A percentile compares a stretch with the other conserved stretches of the same genome.
Conservation (phyloP, 225 moss, liverwort and hornwort species). For the Anthoceros angustus region DNA sequence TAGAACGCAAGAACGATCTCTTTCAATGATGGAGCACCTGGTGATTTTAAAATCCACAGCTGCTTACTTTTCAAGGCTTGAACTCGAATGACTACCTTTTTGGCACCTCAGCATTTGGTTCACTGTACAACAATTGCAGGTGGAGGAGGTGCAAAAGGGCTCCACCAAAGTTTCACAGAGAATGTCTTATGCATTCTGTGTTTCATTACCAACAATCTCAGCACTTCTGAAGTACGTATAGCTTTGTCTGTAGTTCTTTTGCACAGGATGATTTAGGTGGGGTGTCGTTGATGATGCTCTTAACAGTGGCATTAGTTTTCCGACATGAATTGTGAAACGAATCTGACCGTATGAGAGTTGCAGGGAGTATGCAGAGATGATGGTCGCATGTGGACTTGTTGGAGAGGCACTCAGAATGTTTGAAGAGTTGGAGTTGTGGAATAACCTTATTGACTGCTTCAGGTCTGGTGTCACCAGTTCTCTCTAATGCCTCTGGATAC, state of each 20-base stretch:
- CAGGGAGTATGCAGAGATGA: slow-evolving; percentile 97
- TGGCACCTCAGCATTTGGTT: slow-evolving; percentile 9
- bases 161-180: slow-evolving; percentile 36
- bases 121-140: slow-evolving; percentile 26
- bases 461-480: slow-evolving; percentile 21
- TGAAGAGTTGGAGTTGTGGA: slow-evolving; percentile 94
- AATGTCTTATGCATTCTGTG: slow-evolving; percentile 76
- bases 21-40: slow-evolving; percentile 78
- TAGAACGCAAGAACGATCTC: slow-evolving; percentile 76
- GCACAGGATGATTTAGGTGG: neutral
- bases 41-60: slow-evolving; percentile 14
- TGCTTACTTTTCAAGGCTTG: neutral
- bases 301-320: neutral
- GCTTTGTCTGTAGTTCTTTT: neutral
- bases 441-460: slow-evolving; percentile 95
- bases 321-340: neutral
- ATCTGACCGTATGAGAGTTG: slow-evolving; percentile 8
- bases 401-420: slow-evolving; percentile 90
- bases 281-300: neutral
- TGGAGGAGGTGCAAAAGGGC: slow-evolving; percentile 52
- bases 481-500: neutral
- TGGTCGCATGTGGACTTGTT: slow-evolving; percentile 91
- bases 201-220: slow-evolving; percentile 69
- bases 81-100: neutral
- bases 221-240: slow-evolving; percentile 56